Percentiles rank a stretch among this genome's conserved stretches.
These are phyloP conservation scores for Cryphonectria radicalis DNA, from an alignment of 2,329 filamentous ascomycete species.

Conservation along the genomic window DNA sequence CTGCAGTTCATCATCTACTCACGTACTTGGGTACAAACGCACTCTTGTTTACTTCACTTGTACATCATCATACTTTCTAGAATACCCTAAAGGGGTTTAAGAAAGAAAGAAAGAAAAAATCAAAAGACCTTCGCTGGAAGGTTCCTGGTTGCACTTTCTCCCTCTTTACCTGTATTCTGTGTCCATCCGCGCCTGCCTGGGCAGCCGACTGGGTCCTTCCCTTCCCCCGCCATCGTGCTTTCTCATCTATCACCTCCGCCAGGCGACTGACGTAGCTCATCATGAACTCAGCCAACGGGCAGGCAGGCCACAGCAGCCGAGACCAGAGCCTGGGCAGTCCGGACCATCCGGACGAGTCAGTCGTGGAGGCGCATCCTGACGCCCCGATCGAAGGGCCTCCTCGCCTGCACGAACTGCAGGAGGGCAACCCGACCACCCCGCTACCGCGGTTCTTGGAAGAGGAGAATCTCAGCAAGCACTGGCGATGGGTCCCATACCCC, in stretches of 20 bases:
- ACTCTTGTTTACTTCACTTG: neutral
- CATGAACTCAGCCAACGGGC: constrained; percentile 24
- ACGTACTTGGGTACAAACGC: neutral
- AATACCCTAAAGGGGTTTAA: neutral
- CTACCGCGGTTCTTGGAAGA: constrained; percentile 67
- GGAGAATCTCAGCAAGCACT: constrained; percentile 52
- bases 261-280: neutral
- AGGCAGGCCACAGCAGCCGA: constrained; percentile 16
- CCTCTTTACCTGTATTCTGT: neutral
- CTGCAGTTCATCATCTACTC: neutral
- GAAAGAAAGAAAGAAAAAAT: too few relatives aligned
- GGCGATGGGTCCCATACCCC: constrained; percentile 64
- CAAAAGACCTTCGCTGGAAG: neutral
- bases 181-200: neutral
- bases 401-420: constrained; percentile 52
- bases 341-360: constrained; percentile 10
- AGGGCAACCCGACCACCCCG: constrained; percentile 47
- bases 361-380: constrained; percentile 35
- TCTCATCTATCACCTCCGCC: neutral
- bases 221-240: neutral
- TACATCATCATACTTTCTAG: neutral
- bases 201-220: neutral
- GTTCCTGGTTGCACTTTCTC: neutral
- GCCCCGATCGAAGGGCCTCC: constrained; percentile 37
- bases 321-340: constrained; percentile 18